Evolutionary conservation across 441 rosid species (phyloP), one percentile per base, ranked within the genome.

Genomic region (Erodium moschatum): DNA sequence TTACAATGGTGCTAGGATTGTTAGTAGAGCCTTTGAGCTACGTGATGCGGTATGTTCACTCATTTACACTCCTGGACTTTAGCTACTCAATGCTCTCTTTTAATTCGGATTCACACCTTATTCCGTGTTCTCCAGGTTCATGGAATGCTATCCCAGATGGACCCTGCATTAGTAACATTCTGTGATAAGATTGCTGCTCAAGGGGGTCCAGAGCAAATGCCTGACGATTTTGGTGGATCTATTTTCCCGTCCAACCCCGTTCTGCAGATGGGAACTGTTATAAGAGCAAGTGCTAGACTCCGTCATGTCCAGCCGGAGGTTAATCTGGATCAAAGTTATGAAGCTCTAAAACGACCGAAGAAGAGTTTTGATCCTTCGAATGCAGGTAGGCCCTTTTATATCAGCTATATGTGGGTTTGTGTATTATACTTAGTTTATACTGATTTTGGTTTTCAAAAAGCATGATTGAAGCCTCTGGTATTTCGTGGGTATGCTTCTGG

Each of bases 111-210:
- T 16, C 19, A 46, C n/a, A 33, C 4, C 54, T 18, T 7, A n/a
- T 29, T 71, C 63, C 69, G 48, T 56, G 13, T 64, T 68, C 10
- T 74, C 68, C 81, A 95, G 99, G 99, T 95, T 70, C 89, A 89
- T 66, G 97, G 97, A 75, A 92, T 95, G 99, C 76, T 95, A 67
- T 85, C 99, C 20, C 97, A 95, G 80, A 92, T 95, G 97, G 99
- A 95, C 74, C 96, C 98, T 76, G 90, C 97, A 44, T 87, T 95
- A 48, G 82, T 90, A 40, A 82, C 87, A n/a, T 85, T 66, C 79
- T 95, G 98, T 70, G 97, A 95, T 70, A 95, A 92, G 84, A 92
- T 95, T 56, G 87, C 86, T 16, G 84, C 81, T 66, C 87, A 90
- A 84, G 99, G 98, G 46, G 98, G 98, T 73, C 99, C 97, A 8